Percentiles rank a stretch among this genome's conserved stretches.
phyloP scores from a whole-genome alignment of 2,329 filamentous ascomycete genomes.

The Sporothrix globosa region DNA sequence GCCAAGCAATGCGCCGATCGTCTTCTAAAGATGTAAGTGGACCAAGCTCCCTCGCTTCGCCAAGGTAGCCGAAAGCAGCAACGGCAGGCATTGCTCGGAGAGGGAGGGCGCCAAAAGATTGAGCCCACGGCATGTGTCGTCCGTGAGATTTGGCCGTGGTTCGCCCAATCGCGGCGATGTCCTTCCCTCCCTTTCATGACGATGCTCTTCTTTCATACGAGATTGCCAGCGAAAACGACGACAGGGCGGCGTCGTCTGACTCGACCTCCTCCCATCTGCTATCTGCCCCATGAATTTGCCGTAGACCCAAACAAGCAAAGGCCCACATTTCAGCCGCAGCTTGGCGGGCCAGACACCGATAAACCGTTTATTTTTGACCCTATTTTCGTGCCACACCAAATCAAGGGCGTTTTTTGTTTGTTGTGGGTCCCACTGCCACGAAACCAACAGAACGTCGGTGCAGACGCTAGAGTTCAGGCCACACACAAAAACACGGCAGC shows the following conservation, averaged over 20 bases:
- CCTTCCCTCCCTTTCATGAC: background rate
- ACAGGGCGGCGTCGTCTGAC: background rate
- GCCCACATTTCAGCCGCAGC: conserved; percentile 30
- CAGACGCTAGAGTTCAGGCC: background rate
- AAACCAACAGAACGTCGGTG: conserved; percentile 5
- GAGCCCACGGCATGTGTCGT: background rate
- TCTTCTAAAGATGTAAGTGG: background rate
- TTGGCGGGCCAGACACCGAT: conserved; percentile 19
- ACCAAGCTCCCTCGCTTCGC: conserved; percentile 10
- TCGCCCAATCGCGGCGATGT: background rate
- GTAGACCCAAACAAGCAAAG: conserved; percentile 14
- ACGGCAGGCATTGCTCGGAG: background rate
- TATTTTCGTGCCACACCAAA: background rate
- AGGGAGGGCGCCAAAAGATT: conserved; percentile 11
- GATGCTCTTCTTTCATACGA: background rate
- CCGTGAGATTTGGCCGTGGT: background rate
- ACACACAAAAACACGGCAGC: background rate
- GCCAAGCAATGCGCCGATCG: background rate
- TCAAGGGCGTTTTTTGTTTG: background rate
- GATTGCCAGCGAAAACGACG: no score
- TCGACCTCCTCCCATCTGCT: background rate
- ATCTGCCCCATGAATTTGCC: background rate
- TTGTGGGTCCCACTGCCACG: background rate
- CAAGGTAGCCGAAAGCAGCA: conserved; percentile 18
- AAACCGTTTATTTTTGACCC: background rate